Conservation (phyloP, 176 grass and related monocot species). For the Hordeum marinum region DNA sequence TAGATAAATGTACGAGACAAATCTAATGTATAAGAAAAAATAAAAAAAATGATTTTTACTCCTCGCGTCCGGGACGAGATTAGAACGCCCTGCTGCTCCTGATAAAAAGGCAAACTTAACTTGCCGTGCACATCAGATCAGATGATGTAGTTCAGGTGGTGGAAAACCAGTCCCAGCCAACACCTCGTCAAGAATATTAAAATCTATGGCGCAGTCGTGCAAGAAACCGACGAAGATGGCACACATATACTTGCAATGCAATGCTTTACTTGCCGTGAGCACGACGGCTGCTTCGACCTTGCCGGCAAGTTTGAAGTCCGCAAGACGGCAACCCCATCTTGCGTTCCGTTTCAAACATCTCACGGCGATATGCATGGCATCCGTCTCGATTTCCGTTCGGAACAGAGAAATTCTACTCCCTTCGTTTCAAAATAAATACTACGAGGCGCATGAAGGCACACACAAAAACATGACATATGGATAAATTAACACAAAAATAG, state of each 20-base stretch:
- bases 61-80: too few species aligned
- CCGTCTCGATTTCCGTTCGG: too few species aligned
- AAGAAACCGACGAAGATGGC: background rate
- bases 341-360: background rate
- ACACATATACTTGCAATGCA: background rate
- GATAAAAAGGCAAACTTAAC: background rate
- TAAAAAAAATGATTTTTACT: too few species aligned
- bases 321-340: background rate
- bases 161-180: background rate
- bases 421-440: too few species aligned
- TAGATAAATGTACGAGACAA: too few species aligned
- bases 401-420: too few species aligned
- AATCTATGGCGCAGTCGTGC: conserved; percentile 12
- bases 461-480: too few species aligned
- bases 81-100: background rate
- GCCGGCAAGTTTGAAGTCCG: conserved; percentile 10
- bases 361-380: too few species aligned
- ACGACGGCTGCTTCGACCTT: background rate
- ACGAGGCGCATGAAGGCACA: too few species aligned
- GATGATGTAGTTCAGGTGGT: background rate
- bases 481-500: too few species aligned
- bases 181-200: conserved; percentile 5
- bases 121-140: background rate
- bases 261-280: conserved; percentile 26
- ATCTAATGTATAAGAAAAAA: too few species aligned